These are phyloP conservation scores for Tuber umbilicatum DNA, from an alignment of 495 filamentous ascomycete genomes.

Conservation along the genomic window DNA sequence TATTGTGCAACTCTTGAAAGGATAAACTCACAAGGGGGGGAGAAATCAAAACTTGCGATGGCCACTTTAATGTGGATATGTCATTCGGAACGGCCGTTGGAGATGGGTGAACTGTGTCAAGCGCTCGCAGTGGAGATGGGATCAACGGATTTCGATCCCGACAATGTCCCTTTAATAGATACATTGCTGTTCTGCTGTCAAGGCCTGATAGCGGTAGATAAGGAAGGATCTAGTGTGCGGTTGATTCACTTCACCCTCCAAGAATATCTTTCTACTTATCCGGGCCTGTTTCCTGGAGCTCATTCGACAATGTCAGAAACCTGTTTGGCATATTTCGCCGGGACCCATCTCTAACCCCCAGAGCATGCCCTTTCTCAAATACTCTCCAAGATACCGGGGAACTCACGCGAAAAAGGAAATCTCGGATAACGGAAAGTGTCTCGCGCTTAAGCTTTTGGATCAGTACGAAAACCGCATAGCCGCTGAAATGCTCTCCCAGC, in stretches of 20 bases:
- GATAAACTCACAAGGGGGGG: neutral
- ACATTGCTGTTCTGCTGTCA: neutral
- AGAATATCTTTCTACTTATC: neutral
- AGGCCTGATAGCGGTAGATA: neutral
- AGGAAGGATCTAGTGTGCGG: neutral
- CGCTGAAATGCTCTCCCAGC: neutral
- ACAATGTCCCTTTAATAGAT: neutral
- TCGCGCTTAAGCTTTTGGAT: neutral
- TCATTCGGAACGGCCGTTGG: neutral
- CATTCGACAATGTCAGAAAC: neutral
- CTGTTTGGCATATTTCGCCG: neutral
- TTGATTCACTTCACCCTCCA: neutral
- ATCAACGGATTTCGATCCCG: neutral
- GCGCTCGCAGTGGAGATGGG: neutral
- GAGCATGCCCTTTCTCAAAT: neutral
- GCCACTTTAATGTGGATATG: neutral
- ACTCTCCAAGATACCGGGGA: neutral
- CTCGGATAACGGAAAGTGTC: neutral
- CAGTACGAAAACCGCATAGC: neutral
- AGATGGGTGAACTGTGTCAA: neutral
- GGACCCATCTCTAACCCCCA: neutral
- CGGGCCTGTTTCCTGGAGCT: neutral
- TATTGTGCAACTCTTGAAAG: neutral
- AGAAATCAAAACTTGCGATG: neutral
- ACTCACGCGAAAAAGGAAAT: neutral